These are phyloP conservation scores for Picea sitchensis DNA, from an alignment of 75 land plant species.

Conservation along the genomic window DNA sequence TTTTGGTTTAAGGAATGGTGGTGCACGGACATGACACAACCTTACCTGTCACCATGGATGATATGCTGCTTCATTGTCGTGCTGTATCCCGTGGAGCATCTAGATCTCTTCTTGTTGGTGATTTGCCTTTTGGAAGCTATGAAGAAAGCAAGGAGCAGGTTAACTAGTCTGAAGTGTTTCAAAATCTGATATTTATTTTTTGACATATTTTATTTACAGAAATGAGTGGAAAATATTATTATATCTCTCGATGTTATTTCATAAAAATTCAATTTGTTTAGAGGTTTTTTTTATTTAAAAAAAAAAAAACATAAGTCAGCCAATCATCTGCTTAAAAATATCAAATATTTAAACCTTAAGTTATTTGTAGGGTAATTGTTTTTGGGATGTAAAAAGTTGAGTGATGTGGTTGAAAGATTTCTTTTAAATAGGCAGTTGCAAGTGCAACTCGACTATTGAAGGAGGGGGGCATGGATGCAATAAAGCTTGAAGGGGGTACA, in stretches of 20 bases:
- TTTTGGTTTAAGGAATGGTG: slow-evolving; percentile 50
- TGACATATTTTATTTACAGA: not conserved
- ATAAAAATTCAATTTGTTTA: not conserved
- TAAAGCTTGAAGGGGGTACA: slow-evolving; percentile 92
- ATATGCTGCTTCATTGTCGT: slow-evolving; percentile 92
- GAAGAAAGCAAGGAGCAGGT: slow-evolving; percentile 81
- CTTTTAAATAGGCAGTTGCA: slow-evolving; percentile 61
- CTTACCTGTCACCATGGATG: slow-evolving; percentile 83
- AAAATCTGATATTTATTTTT: not conserved
- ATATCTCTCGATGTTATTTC: too few relatives aligned
- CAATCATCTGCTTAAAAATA: too few relatives aligned
- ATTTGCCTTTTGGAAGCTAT: slow-evolving; percentile 89
- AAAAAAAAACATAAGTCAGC: too few relatives aligned
- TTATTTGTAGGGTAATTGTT: too few relatives aligned
- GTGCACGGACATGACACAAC: slow-evolving; percentile 99
- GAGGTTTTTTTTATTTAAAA: not conserved
- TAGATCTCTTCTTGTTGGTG: slow-evolving; percentile 83
- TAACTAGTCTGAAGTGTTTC: not conserved
- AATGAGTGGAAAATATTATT: too few relatives aligned
- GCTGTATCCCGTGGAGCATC: slow-evolving; percentile 89
- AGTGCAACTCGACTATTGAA: slow-evolving; percentile 82
- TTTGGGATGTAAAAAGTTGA: too few relatives aligned
- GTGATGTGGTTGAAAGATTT: not conserved
- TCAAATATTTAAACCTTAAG: too few relatives aligned
- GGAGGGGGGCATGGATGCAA: slow-evolving; percentile 96